Base-by-base conservation (phyloP, 306 rosid species). In the Psophocarpus tetragonolobus region DNA sequence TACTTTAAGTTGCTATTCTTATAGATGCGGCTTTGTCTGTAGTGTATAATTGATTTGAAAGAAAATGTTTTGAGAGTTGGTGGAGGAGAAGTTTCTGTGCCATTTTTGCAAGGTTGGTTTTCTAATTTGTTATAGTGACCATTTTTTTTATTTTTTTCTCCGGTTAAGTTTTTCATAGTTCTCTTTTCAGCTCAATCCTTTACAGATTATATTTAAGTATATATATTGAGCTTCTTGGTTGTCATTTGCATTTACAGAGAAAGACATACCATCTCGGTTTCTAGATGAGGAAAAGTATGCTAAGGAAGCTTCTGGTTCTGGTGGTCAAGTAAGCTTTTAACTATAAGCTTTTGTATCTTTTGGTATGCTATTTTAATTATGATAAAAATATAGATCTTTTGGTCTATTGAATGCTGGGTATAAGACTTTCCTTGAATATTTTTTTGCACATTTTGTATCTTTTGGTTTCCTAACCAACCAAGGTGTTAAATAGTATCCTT, bases 51-150 rank as follows among this genome's bases (percentile, higher is more conserved):
- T 79, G 97, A 92, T 78, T 86, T 95, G 73, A 95, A 86, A 76
- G 94, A 95, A 1, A 92, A 80, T 85, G 96, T 95, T 76, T 63
- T 95, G 82, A 86, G 98, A 84, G 98, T 95, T 64, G 98, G 98
- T 50, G 96, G 99, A 71, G 97, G 99, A 81, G 99, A 91, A 84
- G 99, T 90, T 36, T 85, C 91, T 35, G 98, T 91, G 76, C 99
- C 99, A 44, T 95, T 95, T 86, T 88, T 91, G 90, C 97, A 85
- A 76, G 99, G 98, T 92, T 75, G 30, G 88, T 72, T 68, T 79
- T 81, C 45, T 42, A 10, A 45, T 64, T 67, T 67, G 17, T 68
- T 48, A 17, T 51, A n/a, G 27, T 27, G 35, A 24, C 36, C 12
- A 6, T 38, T 56, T 74, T 33, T 48, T n/a, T n/a, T 1, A 36